Evolutionary conservation across 2,329 filamentous ascomycete genomes (phyloP).

Genomic region (Arthrobotrys conoides): DNA sequence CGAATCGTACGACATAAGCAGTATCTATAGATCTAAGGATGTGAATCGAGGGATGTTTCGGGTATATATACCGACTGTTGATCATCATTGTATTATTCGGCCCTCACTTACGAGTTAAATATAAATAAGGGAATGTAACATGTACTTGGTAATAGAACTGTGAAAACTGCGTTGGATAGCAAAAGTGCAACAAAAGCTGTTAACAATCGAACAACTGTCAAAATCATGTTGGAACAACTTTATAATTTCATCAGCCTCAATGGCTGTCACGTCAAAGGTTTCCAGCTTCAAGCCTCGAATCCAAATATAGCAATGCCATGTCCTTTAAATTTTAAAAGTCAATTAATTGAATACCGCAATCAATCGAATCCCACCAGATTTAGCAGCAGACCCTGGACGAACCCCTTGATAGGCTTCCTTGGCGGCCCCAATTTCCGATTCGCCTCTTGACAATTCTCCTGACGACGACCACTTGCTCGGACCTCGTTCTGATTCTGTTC

Average conservation of each 20-base stretch:
- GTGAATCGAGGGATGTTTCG: background rate
- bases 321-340: constrained; percentile 13
- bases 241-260: background rate
- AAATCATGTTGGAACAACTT: too few relatives aligned
- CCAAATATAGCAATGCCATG: background rate
- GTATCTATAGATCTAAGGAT: background rate
- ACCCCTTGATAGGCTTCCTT: constrained; percentile 57
- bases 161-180: too few relatives aligned
- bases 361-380: constrained; percentile 1
- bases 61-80: too few relatives aligned
- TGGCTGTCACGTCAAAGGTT: background rate
- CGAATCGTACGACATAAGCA: background rate
- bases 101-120: too few relatives aligned
- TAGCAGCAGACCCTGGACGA: constrained; percentile 21
- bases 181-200: too few relatives aligned
- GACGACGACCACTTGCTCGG: constrained; percentile 13
- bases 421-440: constrained; percentile 56
- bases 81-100: too few relatives aligned
- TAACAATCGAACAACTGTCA: too few relatives aligned
- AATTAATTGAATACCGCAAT: background rate
- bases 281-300: constrained; percentile 3
- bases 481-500: too few relatives aligned
- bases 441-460: constrained; percentile 29
- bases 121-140: too few relatives aligned
- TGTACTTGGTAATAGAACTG: too few relatives aligned